Percentiles rank a stretch among this genome's conserved stretches.
Conservation (phyloP, 192 early-diverging fungal species). For the Coemansia sp. region DNA sequence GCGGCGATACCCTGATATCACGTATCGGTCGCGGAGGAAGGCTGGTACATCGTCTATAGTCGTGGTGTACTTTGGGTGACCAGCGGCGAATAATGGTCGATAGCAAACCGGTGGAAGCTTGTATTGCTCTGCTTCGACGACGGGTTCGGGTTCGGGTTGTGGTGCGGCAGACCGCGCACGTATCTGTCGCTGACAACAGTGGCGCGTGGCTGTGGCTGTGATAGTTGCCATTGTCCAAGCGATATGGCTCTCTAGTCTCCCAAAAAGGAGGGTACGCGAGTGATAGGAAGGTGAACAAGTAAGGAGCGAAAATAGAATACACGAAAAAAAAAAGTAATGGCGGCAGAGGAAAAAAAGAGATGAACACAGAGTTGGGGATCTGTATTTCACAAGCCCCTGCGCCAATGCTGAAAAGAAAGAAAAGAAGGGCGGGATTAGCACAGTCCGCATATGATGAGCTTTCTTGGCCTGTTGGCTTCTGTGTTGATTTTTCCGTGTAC, state of each 20-base stretch:
- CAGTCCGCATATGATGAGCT: neutral
- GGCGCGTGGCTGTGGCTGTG: neutral
- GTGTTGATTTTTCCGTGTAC: conserved; percentile 3
- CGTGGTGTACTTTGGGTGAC: conserved; percentile 51
- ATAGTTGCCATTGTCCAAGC: conserved; percentile 9
- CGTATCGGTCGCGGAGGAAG: conserved; percentile 78
- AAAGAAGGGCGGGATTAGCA: conserved; percentile 8
- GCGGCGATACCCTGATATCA: conserved; percentile 82
- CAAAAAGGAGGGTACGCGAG: neutral
- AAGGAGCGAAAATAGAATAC: conserved; percentile 2
- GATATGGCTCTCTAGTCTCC: neutral
- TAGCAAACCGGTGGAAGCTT: conserved; percentile 23
- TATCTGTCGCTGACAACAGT: conserved; percentile 8
- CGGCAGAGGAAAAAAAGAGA: neutral
- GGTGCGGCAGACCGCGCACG: conserved; percentile 13
- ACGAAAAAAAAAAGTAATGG: neutral
- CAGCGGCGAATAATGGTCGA: conserved; percentile 42
- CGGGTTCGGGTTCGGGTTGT: neutral
- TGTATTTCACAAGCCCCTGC: neutral
- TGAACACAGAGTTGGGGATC: neutral
- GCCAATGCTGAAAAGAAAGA: neutral
- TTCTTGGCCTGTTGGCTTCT: neutral
- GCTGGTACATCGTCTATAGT: conserved; percentile 61
- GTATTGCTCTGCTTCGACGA: conserved; percentile 7
- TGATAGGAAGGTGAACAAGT: neutral